Percentiles rank a stretch among this genome's conserved stretches.
phyloP scores from a whole-genome alignment of 371 early-diverging fungal genomes.

The Chytridium lagenaria region DNA sequence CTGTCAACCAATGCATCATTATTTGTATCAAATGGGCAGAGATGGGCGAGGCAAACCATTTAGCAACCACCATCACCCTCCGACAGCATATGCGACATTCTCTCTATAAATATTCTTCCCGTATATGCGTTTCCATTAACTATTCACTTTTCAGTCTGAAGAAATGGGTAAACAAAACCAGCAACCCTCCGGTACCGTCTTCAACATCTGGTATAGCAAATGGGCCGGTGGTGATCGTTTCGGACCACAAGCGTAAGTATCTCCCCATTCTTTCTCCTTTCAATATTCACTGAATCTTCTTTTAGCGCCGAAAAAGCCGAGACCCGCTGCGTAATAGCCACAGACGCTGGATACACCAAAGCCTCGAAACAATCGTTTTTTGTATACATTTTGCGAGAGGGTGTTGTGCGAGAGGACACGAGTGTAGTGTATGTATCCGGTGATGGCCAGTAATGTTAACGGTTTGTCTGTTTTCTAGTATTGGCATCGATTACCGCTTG shows the following conservation, averaged over 20 bases:
- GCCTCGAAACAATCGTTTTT: conserved; percentile 74
- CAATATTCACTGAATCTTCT: neutral
- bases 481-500: conserved; percentile 78
- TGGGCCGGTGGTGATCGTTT: conserved; percentile 49
- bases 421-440: conserved; percentile 35
- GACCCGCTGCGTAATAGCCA: conserved; percentile 67
- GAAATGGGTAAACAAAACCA: conserved; percentile 20
- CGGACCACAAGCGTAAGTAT: conserved; percentile 32
- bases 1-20: no score
- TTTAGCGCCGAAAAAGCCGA: conserved; percentile 58
- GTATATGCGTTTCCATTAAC: no score
- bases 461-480: conserved; percentile 49
- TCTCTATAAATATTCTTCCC: no score
- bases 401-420: conserved; percentile 68
- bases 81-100: no score
- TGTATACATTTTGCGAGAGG: conserved; percentile 87
- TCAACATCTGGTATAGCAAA: conserved; percentile 83
- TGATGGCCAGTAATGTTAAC: neutral
- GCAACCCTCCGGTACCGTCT: conserved; percentile 46
- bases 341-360: conserved; percentile 77
- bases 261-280: neutral
- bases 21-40: no score
- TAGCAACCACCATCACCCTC: no score
- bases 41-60: no score
- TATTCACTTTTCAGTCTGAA: neutral